Percentiles rank a stretch among this genome's conserved stretches.
phyloP scores from a whole-genome alignment of 208 protist species.

The Entamoeba moshkovskii region DNA sequence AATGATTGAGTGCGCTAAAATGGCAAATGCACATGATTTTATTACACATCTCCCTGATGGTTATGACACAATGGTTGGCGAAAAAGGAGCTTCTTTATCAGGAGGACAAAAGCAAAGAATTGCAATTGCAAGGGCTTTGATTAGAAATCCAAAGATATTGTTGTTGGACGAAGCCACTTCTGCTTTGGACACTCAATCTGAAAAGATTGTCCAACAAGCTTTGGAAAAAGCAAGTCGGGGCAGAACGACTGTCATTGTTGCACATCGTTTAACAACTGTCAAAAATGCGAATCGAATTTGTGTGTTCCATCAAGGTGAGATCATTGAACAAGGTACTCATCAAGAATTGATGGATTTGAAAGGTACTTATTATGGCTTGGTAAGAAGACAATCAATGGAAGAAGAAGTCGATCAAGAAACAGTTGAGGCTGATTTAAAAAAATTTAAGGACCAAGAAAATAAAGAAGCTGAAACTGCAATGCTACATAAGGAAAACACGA shows the following conservation, averaged over 20 bases:
- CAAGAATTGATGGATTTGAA: conserved; percentile 42
- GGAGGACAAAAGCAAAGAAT: conserved; percentile 77
- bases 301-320: conserved; percentile 63
- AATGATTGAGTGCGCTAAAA: background rate
- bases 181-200: conserved; percentile 63
- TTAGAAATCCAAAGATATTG: conserved; percentile 60
- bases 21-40: background rate
- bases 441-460: background rate
- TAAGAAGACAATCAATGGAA: no score
- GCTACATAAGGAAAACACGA: background rate
- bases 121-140: conserved; percentile 64
- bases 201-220: conserved; percentile 63
- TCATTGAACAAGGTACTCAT: conserved; percentile 66
- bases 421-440: no score
- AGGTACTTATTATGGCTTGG: background rate
- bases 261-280: conserved; percentile 69
- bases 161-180: conserved; percentile 76
- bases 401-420: no score
- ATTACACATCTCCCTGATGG: conserved; percentile 41
- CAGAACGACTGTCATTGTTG: conserved; percentile 70
- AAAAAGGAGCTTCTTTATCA: conserved; percentile 42
- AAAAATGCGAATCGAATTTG: conserved; percentile 71
- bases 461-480: background rate
- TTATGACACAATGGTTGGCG: background rate
- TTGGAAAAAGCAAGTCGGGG: conserved; percentile 55